Conservation (phyloP, 108 stramenopile genomes). For the Stephanodiscus minutulus region DNA sequence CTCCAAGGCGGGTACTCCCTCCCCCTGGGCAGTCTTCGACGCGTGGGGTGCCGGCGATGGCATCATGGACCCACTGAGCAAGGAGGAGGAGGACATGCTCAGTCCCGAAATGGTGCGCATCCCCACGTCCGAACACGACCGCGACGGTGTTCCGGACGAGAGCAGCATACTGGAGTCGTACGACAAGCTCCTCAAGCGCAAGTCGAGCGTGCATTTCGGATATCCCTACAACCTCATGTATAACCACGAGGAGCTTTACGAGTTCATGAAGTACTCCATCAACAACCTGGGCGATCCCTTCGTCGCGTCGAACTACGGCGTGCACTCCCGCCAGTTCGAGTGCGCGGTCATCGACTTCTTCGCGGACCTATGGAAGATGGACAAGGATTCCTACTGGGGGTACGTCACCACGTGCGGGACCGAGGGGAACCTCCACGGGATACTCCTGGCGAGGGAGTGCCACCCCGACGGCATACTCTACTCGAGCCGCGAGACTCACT, state of each 20-base stretch:
- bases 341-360: constrained; percentile 90
- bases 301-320: constrained; percentile 84
- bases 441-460: constrained; percentile 82
- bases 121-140: constrained; percentile 55
- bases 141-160: constrained; percentile 51
- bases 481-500: constrained; percentile 77
- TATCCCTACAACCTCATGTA: constrained; percentile 92
- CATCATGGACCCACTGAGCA: constrained; percentile 47
- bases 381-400: constrained; percentile 78
- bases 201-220: constrained; percentile 79
- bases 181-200: constrained; percentile 69
- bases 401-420: constrained; percentile 90
- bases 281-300: constrained; percentile 91
- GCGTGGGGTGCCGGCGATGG: constrained; percentile 86
- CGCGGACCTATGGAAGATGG: constrained; percentile 82
- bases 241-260: constrained; percentile 81
- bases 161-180: constrained; percentile 74
- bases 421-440: constrained; percentile 88
- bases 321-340: constrained; percentile 86
- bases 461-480: constrained; percentile 89
- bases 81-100: constrained; percentile 53
- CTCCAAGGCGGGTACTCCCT: constrained; percentile 77
- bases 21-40: constrained; percentile 91
- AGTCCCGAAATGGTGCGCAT: constrained; percentile 65
- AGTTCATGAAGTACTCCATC: constrained; percentile 90